Evolutionary conservation across 345 rosid genomes (phyloP).

Genomic region (Abelmoschus esculentus): DNA sequence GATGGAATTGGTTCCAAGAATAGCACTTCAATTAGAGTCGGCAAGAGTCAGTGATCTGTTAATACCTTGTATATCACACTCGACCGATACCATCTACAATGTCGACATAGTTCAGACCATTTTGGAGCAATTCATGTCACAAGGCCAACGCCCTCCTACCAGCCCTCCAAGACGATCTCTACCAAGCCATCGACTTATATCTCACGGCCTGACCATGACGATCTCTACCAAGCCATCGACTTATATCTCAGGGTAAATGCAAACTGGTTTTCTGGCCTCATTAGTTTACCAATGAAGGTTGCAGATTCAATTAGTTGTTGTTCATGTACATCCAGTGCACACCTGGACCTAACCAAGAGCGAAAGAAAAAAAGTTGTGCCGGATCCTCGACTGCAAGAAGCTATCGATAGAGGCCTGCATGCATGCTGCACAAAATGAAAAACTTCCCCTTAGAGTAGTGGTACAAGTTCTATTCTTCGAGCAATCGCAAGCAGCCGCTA

Average conservation of each 20-base stretch:
- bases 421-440: constrained; percentile 94
- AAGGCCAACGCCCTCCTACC: constrained; percentile 75
- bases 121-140: constrained; percentile 38
- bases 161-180: constrained; percentile 77
- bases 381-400: constrained; percentile 84
- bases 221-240: constrained; percentile 64
- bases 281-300: constrained; percentile 5
- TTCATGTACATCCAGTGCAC: constrained; percentile 45
- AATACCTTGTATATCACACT: constrained; percentile 51
- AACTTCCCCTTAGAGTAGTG: constrained; percentile 79
- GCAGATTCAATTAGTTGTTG: neutral
- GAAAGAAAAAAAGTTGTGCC: constrained; percentile 75
- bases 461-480: constrained; percentile 88
- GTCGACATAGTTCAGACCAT: constrained; percentile 75
- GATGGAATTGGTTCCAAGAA: constrained; percentile 68
- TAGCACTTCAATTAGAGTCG: constrained; percentile 78
- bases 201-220: constrained; percentile 81
- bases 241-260: constrained; percentile 35
- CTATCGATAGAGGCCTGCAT: constrained; percentile 90
- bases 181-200: constrained; percentile 31
- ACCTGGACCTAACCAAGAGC: constrained; percentile 66
- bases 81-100: constrained; percentile 47
- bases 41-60: constrained; percentile 69
- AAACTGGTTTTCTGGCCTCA: neutral
- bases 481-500: constrained; percentile 70